Base-by-base conservation (phyloP, 2,329 filamentous ascomycete genomes). In the Aspergillus sp. region DNA sequence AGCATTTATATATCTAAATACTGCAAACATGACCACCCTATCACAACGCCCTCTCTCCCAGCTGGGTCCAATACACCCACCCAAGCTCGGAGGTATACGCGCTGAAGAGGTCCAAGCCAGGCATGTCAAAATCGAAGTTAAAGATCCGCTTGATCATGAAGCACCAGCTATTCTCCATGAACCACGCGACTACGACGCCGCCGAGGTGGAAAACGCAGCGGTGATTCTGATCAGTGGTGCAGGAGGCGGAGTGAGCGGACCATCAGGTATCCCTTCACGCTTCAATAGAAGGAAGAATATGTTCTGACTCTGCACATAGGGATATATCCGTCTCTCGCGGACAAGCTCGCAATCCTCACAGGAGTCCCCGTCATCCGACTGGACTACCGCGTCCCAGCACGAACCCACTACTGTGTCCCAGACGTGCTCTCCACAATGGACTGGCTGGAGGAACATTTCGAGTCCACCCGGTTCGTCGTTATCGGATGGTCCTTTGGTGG, bases 401-500 rank as follows among this genome's bases (percentile, higher is more conserved):
- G 66, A 12, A 74, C 66, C 35, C 61, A 64, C 7, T 70, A 70
- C 55, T 79, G 77, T 63, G 65, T 70, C 3, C 56, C 65, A 7
- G 76, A 79, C 57, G 69, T 76, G 0, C 48, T 64, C 8, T 70
- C 75, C 9, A 70, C 69, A 4, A 73, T 79, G 69, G 61, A 70
- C 31, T 74, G 73, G 51, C 66, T 78, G 8, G 48, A 69, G 14
- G 58, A 68, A 14, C 57, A 64, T 25, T 73, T 69, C 59, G 64
- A 60, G 0, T 64, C 74, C 1, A 58, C 56, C n/a, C 66, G 61
- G 23, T 77, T 78, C 61, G 75, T 78, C 6, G 57, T 79, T 14
- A 68, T 77, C 2, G 77, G 77, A 46, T 79, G 76, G 77, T 76
- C 72, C 11, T 78, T 79, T 52, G 75, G 77, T 19, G 73, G 76